Evolutionary conservation across 2,329 filamentous ascomycete species (phyloP).

Genomic region (Cryphonectria parasitica): DNA sequence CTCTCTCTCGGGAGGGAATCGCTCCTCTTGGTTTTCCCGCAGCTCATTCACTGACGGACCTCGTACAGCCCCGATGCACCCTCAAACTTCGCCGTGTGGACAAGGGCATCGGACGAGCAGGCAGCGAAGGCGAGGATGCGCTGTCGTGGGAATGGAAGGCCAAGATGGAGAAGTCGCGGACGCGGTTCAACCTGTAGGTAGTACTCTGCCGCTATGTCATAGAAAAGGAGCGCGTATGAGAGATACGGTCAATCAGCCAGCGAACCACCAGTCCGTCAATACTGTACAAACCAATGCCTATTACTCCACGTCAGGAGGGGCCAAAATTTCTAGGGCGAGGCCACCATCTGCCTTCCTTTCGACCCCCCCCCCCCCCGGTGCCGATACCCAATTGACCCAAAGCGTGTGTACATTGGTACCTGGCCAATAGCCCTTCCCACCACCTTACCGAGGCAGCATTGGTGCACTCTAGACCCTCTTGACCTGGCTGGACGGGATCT

Average conservation of each 20-base stretch:
- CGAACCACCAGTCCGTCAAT: background rate
- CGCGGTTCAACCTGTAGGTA: slow-evolving; percentile 89
- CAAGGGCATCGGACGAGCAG: slow-evolving; percentile 76
- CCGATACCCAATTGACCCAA: background rate
- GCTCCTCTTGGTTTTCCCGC: background rate
- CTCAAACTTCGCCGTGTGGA: slow-evolving; percentile 90
- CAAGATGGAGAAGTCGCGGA: slow-evolving; percentile 90
- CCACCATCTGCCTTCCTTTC: background rate
- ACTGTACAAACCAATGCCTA: background rate
- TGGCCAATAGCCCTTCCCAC: background rate
- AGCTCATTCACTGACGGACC: background rate
- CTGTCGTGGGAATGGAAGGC: slow-evolving; percentile 97
- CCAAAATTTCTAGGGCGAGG: background rate
- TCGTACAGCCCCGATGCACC: slow-evolving; percentile 47
- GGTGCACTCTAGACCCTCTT: background rate
- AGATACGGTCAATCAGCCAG: too few relatives aligned
- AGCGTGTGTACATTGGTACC: background rate
- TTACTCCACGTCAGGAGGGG: background rate
- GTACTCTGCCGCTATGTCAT: slow-evolving; percentile 9
- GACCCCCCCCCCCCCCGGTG: too few relatives aligned
- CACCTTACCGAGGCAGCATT: background rate
- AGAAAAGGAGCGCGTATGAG: background rate
- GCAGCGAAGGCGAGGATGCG: slow-evolving; percentile 71
- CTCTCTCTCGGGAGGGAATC: background rate
- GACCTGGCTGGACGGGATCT: background rate